phyloP scores from a whole-genome alignment of 345 rosid genomes.

The Corymbia maculata region DNA sequence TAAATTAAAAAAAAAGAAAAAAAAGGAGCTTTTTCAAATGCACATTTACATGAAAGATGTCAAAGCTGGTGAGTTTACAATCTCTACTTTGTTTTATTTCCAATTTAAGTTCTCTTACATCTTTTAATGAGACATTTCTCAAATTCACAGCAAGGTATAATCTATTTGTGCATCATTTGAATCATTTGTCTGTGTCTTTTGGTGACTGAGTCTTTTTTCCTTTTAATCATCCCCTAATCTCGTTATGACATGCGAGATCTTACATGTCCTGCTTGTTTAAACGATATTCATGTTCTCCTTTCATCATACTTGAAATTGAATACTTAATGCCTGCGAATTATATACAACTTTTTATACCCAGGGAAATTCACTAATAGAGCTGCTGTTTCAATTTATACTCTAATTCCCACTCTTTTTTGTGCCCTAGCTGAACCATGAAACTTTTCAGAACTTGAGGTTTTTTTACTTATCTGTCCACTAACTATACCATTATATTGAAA shows the following conservation, averaged over 20 bases:
- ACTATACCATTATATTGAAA: not conserved
- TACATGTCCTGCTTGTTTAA: not conserved
- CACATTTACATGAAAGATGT: not conserved
- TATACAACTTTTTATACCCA: not conserved
- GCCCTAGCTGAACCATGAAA: not conserved
- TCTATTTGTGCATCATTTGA: not conserved
- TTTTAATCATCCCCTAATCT: not conserved
- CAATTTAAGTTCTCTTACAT: not conserved
- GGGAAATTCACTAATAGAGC: not conserved
- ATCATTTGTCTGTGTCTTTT: not conserved
- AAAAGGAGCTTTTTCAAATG: accelerated
- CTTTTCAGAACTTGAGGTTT: not conserved
- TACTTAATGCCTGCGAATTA: no score
- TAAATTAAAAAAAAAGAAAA: not conserved
- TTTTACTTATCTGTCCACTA: not conserved
- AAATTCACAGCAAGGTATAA: not conserved
- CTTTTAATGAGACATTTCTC: not conserved
- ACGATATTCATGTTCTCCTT: not conserved
- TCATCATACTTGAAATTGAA: not conserved
- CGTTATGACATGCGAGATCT: not conserved
- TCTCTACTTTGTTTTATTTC: not conserved
- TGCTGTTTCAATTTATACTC: not conserved
- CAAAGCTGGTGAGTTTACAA: not conserved
- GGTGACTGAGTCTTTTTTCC: not conserved
- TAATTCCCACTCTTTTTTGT: not conserved